Base-by-base conservation (phyloP, 108 stramenopile species). In the Nitzschia sp. region DNA sequence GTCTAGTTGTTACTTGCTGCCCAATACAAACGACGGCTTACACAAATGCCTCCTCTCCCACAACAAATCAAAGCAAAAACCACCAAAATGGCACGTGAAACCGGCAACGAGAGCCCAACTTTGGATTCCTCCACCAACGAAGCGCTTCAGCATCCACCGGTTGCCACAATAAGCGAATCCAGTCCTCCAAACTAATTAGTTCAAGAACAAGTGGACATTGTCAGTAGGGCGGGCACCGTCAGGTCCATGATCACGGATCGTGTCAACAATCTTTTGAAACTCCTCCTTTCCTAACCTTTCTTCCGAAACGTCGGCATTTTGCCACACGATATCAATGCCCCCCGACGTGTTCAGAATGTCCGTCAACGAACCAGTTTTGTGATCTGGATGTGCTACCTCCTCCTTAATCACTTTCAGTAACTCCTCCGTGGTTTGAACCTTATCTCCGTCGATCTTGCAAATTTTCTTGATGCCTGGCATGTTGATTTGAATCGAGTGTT, bases 151-250 rank as follows among this genome's bases (percentile, higher is more conserved):
- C n/a, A n/a, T n/a, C n/a, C n/a, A n/a, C n/a, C n/a, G n/a, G n/a
- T n/a, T n/a, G n/a, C n/a, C n/a, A n/a, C n/a, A n/a, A n/a, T n/a
- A n/a, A n/a, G n/a, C n/a, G n/a, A n/a, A n/a, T n/a, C n/a, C n/a
- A n/a, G n/a, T n/a, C n/a, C n/a, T n/a, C n/a, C n/a, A n/a, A n/a
- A n/a, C n/a, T n/a, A n/a, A n/a, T 19, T 51, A 51, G 21, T 51
- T 51, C 49, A 51, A 51, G 49, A 51, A 51, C 49, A 51, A 51
- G 49, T 51, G 49, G n/a, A 51, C 49, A 51, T 51, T 51, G 21
- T 51, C 49, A 4, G 49, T 51, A 4, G 49, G 49, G 21, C 49
- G 49, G 21, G 49, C 49, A 4, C 49, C 49, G 5, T 51, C 49
- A 4, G 49, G 49, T 5, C 49, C 49, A 51, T 51, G 49, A 21